Evolutionary conservation across 225 moss, liverwort and hornwort species (phyloP), one percentile per base, ranked within the genome.

Genomic region (Bryum argenteum): DNA sequence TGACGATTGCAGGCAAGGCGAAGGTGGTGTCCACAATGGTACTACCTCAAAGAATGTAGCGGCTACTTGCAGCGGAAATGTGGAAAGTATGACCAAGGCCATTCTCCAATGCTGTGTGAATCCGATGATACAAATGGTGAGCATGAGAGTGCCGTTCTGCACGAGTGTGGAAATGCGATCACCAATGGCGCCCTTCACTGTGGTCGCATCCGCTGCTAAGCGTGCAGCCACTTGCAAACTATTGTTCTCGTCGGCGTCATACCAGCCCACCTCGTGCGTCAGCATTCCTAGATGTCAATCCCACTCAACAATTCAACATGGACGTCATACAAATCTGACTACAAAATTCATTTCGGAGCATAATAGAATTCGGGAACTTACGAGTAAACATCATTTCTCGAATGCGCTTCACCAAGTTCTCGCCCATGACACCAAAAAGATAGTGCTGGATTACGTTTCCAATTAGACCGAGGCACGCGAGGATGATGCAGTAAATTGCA

Each of bases 181-280:
- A 54, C 84, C 74, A 9, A 87, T 75, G 19, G 84, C 87, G 24
- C 84, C 79, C 53, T 58, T 82, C 60, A 87, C 87, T 11, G 81
- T 82, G 38, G 84, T 87, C 33, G 87, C 84, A 38, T 87, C 87
- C 22, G 84, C 83, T 50, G 84, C 63, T 33, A 87, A 76, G 16
- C 87, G 84, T 8, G 87, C 67, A 3, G 74, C 59, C 56, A 87
- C 71, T 52, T 87, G 87, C 54, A 76, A 79, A 74, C 87, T 87
- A 71, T 71, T 87, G 68, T 87, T 87, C 52, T 81, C 84, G 61
- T 87, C 84, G 11, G 45, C 61, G n/a, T 87, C 87, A 44, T 79
- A 87, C 87, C 87, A 87, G 71, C 87, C 77, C 58, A 84, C 81
- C 76, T 87, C 87, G 41, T 87, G 84, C 16, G 63, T 58, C 26